Evolutionary conservation across 768 basidiomycete species (phyloP), one percentile per base, ranked within the genome.

Genomic region (Xerocomellus amylosporus): DNA sequence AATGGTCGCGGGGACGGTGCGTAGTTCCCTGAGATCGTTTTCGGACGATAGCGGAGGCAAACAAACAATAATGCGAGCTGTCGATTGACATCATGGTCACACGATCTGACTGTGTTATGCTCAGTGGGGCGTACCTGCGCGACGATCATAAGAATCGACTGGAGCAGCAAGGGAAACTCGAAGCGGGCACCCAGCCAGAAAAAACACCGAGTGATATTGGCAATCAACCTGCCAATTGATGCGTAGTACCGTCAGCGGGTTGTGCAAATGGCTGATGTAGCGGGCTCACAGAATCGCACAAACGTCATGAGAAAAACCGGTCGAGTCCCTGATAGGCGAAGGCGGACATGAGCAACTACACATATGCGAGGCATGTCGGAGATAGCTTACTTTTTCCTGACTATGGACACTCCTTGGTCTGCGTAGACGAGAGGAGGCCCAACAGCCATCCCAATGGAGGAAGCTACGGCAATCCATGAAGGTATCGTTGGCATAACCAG

Each of bases 161-260:
- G 91, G 9, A 90, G 60, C n/a, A 93, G 75, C 48, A 93, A 72
- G 2, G 90, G 80, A 43, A 79, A 71, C 73, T 93, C 91, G 68
- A 91, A 93, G 49, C 65, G 87, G 37, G 85, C 75, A 51, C 91
- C 91, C 34, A 93, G 73, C 91, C 91, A 93, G 73, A 93, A 93
- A 77, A 92, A 93, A 70, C 91, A 93, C 64, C 91, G 79, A 24
- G 87, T 87, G 49, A 93, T 90, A 70, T 93, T 93, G 46, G 90
- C 89, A 55, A 89, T 77, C 31, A 92, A 75, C 61, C 89, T 90
- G n/a, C n/a, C n/a, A n/a, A n/a, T n/a, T n/a, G 49, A 24, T 39
- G 37, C 51, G 49, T 38, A 47, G 55, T 36, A 22, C 38, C 22
- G 19, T 66, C 46, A 64, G 55, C 47, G 40, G 22, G 42, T 44